These are phyloP conservation scores for Clitopilus hobsonii DNA, from an alignment of 768 basidiomycete species.

Conservation along the genomic window DNA sequence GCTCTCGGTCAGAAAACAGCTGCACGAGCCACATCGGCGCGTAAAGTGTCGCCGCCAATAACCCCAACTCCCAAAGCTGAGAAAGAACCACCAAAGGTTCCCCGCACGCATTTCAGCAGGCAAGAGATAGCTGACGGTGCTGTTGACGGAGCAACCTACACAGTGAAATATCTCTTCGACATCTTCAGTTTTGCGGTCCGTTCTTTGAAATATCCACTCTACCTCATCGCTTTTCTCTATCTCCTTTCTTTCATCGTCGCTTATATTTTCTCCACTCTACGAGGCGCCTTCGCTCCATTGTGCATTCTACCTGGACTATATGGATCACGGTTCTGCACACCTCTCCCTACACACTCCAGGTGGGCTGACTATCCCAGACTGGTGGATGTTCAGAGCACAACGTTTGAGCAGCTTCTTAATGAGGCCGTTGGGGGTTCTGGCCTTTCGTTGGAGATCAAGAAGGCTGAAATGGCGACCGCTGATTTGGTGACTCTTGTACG, in stretches of 20 bases:
- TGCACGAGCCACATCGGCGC: slow-evolving; percentile 16
- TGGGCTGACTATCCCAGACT: slow-evolving; percentile 63
- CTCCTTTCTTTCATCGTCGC: slow-evolving; percentile 41
- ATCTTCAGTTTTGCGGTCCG: slow-evolving; percentile 41
- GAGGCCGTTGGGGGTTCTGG: slow-evolving; percentile 54
- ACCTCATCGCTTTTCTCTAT: slow-evolving; percentile 46
- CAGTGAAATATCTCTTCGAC: slow-evolving; percentile 38
- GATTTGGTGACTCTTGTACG: slow-evolving; percentile 63
- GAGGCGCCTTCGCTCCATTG: slow-evolving; percentile 47
- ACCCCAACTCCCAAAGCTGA: slow-evolving; percentile 8
- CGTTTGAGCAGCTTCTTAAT: slow-evolving; percentile 59
- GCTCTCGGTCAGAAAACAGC: not conserved
- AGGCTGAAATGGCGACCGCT: slow-evolving; percentile 70
- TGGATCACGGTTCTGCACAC: slow-evolving; percentile 37
- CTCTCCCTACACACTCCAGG: too few relatives aligned
- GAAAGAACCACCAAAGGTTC: slow-evolving; percentile 3
- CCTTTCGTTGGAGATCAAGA: slow-evolving; percentile 65
- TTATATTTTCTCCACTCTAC: slow-evolving; percentile 37
- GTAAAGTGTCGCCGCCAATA: slow-evolving; percentile 1
- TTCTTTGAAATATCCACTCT: slow-evolving; percentile 53
- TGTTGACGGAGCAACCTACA: slow-evolving; percentile 21
- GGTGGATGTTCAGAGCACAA: slow-evolving; percentile 52
- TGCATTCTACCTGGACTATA: slow-evolving; percentile 62
- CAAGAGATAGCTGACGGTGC: slow-evolving; percentile 25
- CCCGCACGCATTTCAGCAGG: slow-evolving; percentile 13